A percentile compares a stretch with the other conserved stretches of the same genome.
These are phyloP conservation scores for Amanita molliuscula DNA, from an alignment of 768 basidiomycete genomes.

Conservation along the genomic window DNA sequence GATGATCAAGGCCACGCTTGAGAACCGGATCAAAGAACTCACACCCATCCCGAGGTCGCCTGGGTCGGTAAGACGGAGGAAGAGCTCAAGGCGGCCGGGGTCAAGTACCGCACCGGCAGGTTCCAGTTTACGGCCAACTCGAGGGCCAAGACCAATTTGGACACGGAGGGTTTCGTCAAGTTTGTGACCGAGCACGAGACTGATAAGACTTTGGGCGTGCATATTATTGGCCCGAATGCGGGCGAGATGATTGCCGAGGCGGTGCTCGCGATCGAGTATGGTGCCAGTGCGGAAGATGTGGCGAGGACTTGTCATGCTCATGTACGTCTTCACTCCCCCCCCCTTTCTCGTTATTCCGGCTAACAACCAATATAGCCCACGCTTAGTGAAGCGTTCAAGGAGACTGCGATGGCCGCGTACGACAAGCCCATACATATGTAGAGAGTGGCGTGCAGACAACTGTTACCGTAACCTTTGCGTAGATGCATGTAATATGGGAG, in stretches of 20 bases:
- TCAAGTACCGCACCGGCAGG: constrained; percentile 87
- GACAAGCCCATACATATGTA: constrained; percentile 82
- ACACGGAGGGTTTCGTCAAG: constrained; percentile 92
- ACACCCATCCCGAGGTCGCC: constrained; percentile 87
- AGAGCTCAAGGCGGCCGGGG: constrained; percentile 83
- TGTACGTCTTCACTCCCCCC: constrained; percentile 43
- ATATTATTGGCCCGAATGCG: constrained; percentile 94
- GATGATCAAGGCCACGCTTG: constrained; percentile 38
- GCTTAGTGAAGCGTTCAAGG: constrained; percentile 90
- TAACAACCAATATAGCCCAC: too few species aligned
- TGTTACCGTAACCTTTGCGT: not conserved
- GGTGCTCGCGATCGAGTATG: constrained; percentile 88
- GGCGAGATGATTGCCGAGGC: constrained; percentile 95
- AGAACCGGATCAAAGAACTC: constrained; percentile 32
- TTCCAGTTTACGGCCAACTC: constrained; percentile 97
- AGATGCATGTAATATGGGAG: not conserved
- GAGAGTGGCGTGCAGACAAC: constrained; percentile 6
- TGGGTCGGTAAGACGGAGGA: constrained; percentile 99
- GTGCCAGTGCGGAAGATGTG: constrained; percentile 90
- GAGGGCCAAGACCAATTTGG: constrained; percentile 92
- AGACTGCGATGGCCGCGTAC: constrained; percentile 83
- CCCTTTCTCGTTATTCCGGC: too few species aligned
- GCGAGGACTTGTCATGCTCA: constrained; percentile 90
- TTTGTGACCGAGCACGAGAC: constrained; percentile 93
- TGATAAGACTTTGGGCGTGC: constrained; percentile 84